These are phyloP conservation scores for Pythium chondricola DNA, from an alignment of 352 stramenopile genomes.

Conservation along the genomic window DNA sequence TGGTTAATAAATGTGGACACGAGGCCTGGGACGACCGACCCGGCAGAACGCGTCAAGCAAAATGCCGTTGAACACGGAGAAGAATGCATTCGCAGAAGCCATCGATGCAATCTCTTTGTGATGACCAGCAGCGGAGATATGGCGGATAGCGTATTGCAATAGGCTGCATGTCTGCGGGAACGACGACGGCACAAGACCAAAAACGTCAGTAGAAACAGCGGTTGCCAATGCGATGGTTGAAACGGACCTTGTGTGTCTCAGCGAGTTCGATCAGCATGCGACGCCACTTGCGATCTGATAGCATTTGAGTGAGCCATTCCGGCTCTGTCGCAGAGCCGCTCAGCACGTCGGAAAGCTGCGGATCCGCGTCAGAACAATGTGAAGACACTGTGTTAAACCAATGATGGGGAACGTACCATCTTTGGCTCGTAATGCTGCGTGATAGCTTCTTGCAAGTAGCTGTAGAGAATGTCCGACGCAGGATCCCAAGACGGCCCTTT, in stretches of 20 bases:
- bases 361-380: neutral
- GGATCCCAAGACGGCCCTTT: constrained; percentile 68
- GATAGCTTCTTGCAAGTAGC: constrained; percentile 68
- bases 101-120: constrained; percentile 88
- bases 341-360: constrained; percentile 58
- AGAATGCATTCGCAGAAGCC: constrained; percentile 78
- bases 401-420: constrained; percentile 30
- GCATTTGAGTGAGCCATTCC: constrained; percentile 81
- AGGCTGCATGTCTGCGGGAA: constrained; percentile 82
- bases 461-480: constrained; percentile 74
- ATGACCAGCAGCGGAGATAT: constrained; percentile 79
- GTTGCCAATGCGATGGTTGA: neutral
- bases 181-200: neutral
- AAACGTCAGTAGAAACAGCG: too few species aligned
- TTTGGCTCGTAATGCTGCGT: constrained; percentile 81
- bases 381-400: neutral
- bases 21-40: too few species aligned
- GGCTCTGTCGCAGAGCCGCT: constrained; percentile 70
- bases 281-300: constrained; percentile 74
- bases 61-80: constrained; percentile 80
- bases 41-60: constrained; percentile 69
- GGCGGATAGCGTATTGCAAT: constrained; percentile 80
- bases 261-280: constrained; percentile 82
- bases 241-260: constrained; percentile 71
- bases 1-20: too few species aligned